Evolutionary conservation across 2,329 filamentous ascomycete species (phyloP), one percentile per base, ranked within the genome.

Genomic region (Stagonosporopsis cucurbitacearum): DNA sequence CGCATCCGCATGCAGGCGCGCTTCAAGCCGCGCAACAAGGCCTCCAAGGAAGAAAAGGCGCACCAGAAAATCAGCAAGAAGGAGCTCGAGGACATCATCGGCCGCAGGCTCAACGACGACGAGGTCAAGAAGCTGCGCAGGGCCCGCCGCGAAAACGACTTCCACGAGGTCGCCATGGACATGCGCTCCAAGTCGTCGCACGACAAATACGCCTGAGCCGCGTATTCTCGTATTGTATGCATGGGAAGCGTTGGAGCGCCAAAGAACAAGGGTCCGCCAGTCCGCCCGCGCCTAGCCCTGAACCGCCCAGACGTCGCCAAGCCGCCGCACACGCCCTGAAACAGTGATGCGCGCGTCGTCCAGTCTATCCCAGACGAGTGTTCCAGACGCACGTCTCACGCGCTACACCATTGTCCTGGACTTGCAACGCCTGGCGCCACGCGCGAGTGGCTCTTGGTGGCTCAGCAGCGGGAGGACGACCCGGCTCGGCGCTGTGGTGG

Each of bases 1-100:
- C 84, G 91, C 45, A 85, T 98, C 67, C 89, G 93, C 50, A 97
- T 98, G 93, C 94, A 98, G 79, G 92, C 94, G 20, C 84, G 91
- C 46, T 98, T 96, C 80, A 97, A 97, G 81, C 93, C 94, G 8
- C 84, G 85, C 60, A 76, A 95, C 41, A 90, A 89, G 76, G 88
- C 88, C 9, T 85, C 83, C 0, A 96, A 93, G 77, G 92, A 93
- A 72, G 90, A 91, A 62, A 95, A 90, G 79, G 89, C 90, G 0
- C 83, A 84, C 64, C 88, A 94, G 67, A 96, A 94, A 80, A 91
- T 99, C 54, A 94, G 88, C 69, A 84, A 90, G 59, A 88, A 88
- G 68, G 92, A 97, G 77, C 79, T 97, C 42, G 93, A 97, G 77
- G 87, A 87, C 41, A 87, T 89, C 3, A 91, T 89, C 0, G 93